Evolutionary conservation across 1,284 basidiomycete genomes (phyloP).

Genomic region (Ceratobasidium sp.): DNA sequence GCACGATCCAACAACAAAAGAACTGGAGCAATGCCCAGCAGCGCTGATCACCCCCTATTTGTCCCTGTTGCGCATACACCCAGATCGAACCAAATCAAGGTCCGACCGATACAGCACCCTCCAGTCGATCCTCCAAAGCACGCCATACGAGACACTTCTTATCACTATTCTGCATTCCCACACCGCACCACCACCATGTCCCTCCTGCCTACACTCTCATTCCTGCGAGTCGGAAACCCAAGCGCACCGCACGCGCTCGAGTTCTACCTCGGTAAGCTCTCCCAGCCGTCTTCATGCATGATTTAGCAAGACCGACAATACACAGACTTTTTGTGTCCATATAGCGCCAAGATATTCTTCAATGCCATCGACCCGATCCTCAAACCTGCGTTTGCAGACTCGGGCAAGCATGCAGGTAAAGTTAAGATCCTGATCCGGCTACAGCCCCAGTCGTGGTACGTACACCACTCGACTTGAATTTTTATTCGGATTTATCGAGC

Average conservation of each 20-base stretch:
- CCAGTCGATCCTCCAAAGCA: neutral
- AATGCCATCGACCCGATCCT: slow-evolving; percentile 68
- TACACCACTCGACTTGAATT: neutral
- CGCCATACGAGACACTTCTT: neutral
- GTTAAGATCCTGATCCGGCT: slow-evolving; percentile 82
- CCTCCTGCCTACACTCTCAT: slow-evolving; percentile 78
- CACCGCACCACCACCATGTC: slow-evolving; percentile 68
- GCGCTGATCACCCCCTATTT: slow-evolving; percentile 9
- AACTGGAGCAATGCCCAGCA: too few relatives aligned
- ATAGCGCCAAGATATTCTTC: slow-evolving; percentile 69
- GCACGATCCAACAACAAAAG: too few relatives aligned
- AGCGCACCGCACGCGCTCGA: slow-evolving; percentile 86
- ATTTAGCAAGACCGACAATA: slow-evolving; percentile 45
- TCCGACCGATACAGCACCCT: neutral
- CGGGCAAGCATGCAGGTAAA: slow-evolving; percentile 78
- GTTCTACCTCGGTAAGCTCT: slow-evolving; percentile 82
- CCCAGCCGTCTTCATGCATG: neutral
- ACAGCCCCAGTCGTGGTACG: slow-evolving; percentile 74
- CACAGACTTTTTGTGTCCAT: slow-evolving; percentile 37
- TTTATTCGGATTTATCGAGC: neutral
- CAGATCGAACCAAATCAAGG: neutral
- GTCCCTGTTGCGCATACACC: slow-evolving; percentile 4
- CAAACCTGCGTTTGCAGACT: slow-evolving; percentile 66
- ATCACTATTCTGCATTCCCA: neutral
- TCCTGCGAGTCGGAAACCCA: slow-evolving; percentile 75